Percentiles rank a stretch among this genome's conserved stretches.
Evolutionary conservation across 345 rosid species (phyloP).

Genomic region (Excoecaria cochinchinensis): DNA sequence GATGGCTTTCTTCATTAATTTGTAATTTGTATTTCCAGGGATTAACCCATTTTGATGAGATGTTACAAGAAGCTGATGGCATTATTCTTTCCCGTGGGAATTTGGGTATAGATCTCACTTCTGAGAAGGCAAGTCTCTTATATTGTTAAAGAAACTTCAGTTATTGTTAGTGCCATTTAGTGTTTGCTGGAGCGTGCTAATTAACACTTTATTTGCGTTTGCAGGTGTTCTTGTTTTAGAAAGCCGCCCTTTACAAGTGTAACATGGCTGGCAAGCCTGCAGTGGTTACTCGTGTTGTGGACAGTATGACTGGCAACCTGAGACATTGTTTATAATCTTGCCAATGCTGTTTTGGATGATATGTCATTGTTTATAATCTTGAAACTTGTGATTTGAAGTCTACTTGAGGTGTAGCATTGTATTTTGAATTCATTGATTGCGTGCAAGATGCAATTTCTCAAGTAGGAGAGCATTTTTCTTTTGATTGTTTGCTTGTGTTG

Average conservation of each 20-base stretch:
- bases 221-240: slow-evolving; percentile 93
- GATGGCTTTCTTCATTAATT: neutral
- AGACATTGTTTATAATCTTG: slow-evolving; percentile 88
- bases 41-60: slow-evolving; percentile 92
- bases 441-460: neutral
- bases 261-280: slow-evolving; percentile 99
- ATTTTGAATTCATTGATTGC: neutral
- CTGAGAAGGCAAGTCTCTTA: slow-evolving; percentile 75
- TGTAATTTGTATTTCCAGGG: slow-evolving; percentile 46
- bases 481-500: neutral
- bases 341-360: slow-evolving; percentile 98
- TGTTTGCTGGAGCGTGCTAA: neutral
- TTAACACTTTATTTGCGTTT: slow-evolving; percentile 23
- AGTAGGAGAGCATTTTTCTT: neutral
- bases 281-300: slow-evolving; percentile 93
- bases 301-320: slow-evolving; percentile 94
- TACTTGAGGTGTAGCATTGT: neutral
- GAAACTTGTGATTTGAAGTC: slow-evolving; percentile 4
- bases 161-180: neutral
- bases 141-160: neutral
- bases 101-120: slow-evolving; percentile 95
- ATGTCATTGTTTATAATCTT: slow-evolving; percentile 10
- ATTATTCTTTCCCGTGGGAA: slow-evolving; percentile 98
- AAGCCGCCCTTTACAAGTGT: slow-evolving; percentile 92
- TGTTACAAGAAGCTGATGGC: slow-evolving; percentile 97